These are phyloP conservation scores for Penicillium robsamsonii DNA, from an alignment of 495 filamentous ascomycete species.

Conservation along the genomic window DNA sequence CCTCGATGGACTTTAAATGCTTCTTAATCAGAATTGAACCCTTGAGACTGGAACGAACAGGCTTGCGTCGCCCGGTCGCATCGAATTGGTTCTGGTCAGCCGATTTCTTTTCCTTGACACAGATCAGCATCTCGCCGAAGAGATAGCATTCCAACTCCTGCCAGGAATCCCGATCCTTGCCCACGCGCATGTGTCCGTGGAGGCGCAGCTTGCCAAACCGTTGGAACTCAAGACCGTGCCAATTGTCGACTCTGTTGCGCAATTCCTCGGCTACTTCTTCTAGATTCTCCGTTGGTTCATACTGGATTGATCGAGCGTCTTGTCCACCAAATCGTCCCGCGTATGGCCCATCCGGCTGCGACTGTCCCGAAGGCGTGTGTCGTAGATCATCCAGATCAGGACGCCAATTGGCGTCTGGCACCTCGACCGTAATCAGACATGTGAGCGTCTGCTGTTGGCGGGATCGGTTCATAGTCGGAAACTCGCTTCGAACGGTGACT, in stretches of 20 bases:
- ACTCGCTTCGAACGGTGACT: slow-evolving; percentile 93
- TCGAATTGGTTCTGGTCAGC: slow-evolving; percentile 56
- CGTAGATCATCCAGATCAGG: slow-evolving; percentile 82
- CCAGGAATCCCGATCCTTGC: slow-evolving; percentile 96
- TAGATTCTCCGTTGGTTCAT: slow-evolving; percentile 62
- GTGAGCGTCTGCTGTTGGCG: slow-evolving; percentile 94
- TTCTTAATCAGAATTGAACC: slow-evolving; percentile 98
- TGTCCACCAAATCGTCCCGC: slow-evolving; percentile 32
- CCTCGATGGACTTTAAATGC: slow-evolving; percentile 90
- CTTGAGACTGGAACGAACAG: slow-evolving; percentile 82
- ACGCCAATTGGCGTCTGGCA: slow-evolving; percentile 88
- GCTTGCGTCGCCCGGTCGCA: slow-evolving; percentile 57
- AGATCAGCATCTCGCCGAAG: slow-evolving; percentile 99
- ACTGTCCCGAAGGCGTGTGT: slow-evolving; percentile 53
- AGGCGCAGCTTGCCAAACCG: slow-evolving; percentile 91
- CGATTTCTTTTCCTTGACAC: slow-evolving; percentile 93
- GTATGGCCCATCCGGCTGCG: slow-evolving; percentile 50
- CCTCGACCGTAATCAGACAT: slow-evolving; percentile 91
- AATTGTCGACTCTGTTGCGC: slow-evolving; percentile 86
- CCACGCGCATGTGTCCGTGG: slow-evolving; percentile 88
- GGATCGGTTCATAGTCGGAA: slow-evolving; percentile 87
- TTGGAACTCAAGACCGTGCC: slow-evolving; percentile 96
- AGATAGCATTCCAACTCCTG: slow-evolving; percentile 97
- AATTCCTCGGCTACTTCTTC: slow-evolving; percentile 86
- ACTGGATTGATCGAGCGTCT: slow-evolving; percentile 32